Evolutionary conservation across 2,329 filamentous ascomycete genomes (phyloP).

Genomic region (Penicillium italicum): DNA sequence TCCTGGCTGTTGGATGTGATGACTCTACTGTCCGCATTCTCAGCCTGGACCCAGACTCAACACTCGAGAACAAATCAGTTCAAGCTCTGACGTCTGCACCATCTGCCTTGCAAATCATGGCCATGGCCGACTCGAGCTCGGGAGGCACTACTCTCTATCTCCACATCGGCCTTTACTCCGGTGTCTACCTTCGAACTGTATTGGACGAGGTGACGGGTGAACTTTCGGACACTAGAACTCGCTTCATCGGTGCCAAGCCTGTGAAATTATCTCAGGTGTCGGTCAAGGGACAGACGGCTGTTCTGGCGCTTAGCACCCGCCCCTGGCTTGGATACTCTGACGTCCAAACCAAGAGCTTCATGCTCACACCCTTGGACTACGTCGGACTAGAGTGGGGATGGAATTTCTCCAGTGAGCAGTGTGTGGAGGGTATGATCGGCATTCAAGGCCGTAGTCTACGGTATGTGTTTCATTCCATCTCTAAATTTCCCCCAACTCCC

Average conservation of each 20-base stretch:
- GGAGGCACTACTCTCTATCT: constrained; percentile 87
- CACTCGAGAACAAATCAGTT: constrained; percentile 87
- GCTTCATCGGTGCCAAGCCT: constrained; percentile 86
- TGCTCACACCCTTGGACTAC: constrained; percentile 88
- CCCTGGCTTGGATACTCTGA: constrained; percentile 97
- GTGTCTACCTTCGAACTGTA: constrained; percentile 91
- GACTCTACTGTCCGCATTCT: constrained; percentile 93
- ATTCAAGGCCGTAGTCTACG: constrained; percentile 84
- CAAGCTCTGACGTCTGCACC: constrained; percentile 89
- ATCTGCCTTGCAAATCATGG: constrained; percentile 83
- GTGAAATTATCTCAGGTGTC: constrained; percentile 90
- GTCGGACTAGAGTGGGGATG: constrained; percentile 86
- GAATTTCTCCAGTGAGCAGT: constrained; percentile 95
- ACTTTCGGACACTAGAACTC: constrained; percentile 87
- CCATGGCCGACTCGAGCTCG: constrained; percentile 90
- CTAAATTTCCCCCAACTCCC: constrained; percentile 10
- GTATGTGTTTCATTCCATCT: constrained; percentile 52
- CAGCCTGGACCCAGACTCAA: constrained; percentile 84
- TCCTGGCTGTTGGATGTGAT: constrained; percentile 92
- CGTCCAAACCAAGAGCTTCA: constrained; percentile 78
- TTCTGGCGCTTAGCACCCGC: constrained; percentile 84
- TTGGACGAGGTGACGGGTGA: constrained; percentile 95
- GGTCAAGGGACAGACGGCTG: constrained; percentile 76
- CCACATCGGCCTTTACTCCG: constrained; percentile 92
- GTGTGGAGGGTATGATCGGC: constrained; percentile 87